phyloP scores from a whole-genome alignment of 148 eudicot species.

The Beta vulgaris region DNA sequence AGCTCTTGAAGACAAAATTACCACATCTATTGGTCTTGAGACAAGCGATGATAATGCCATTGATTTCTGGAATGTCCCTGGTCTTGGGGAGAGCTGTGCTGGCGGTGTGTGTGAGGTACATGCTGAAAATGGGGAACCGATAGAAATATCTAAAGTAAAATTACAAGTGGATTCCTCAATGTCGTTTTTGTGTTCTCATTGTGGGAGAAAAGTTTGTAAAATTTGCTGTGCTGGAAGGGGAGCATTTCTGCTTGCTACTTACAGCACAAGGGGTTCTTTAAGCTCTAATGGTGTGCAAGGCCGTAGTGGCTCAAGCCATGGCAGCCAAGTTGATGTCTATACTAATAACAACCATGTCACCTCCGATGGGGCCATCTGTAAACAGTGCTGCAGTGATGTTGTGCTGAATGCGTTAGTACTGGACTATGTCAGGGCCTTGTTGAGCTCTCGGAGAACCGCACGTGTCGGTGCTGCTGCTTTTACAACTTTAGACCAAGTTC shows the following conservation, averaged over 20 bases:
- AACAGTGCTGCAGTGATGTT: conserved; percentile 73
- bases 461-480: conserved; percentile 63
- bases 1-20: conserved; percentile 75
- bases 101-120: conserved; percentile 82
- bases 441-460: conserved; percentile 61
- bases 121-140: conserved; percentile 46
- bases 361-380: conserved; percentile 72
- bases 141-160: conserved; percentile 28
- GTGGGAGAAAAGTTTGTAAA: conserved; percentile 75
- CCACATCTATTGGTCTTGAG: conserved; percentile 74
- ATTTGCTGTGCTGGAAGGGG: conserved; percentile 92
- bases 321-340: conserved; percentile 43
- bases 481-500: conserved; percentile 58
- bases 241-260: conserved; percentile 63
- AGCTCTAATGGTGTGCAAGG: conserved; percentile 42
- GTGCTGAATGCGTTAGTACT: conserved; percentile 76
- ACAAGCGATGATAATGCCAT: conserved; percentile 36
- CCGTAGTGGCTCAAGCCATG: conserved; percentile 65
- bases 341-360: conserved; percentile 44
- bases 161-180: conserved; percentile 38
- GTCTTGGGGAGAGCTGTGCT: conserved; percentile 67
- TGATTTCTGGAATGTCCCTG: conserved; percentile 86
- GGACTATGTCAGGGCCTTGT: conserved; percentile 78
- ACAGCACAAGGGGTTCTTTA: conserved; percentile 47
- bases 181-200: conserved; percentile 58